Conservation (phyloP, 768 basidiomycete species). For the Russula vinacea region DNA sequence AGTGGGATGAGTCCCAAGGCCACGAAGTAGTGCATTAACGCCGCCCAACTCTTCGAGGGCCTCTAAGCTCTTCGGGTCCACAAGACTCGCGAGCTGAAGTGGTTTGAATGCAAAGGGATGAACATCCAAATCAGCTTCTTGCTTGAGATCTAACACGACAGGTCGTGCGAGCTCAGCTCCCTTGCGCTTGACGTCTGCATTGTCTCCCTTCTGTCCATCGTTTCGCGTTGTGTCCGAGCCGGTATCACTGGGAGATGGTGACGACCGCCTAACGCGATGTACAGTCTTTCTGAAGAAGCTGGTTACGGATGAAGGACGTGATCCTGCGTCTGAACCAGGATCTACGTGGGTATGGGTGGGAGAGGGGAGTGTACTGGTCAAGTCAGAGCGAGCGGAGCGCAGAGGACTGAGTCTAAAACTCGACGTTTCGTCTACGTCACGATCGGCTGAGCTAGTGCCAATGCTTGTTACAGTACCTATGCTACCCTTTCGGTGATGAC, state of each 20-base stretch:
- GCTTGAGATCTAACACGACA: slow-evolving; percentile 34
- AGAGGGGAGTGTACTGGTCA: slow-evolving; percentile 38
- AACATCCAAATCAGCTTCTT: slow-evolving; percentile 54
- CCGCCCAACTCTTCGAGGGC: slow-evolving; percentile 71
- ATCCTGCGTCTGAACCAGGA: slow-evolving; percentile 35
- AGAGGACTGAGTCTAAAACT: slow-evolving; percentile 29
- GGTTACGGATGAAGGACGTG: slow-evolving; percentile 33
- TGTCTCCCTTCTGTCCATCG: slow-evolving; percentile 32
- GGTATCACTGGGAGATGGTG: slow-evolving; percentile 29
- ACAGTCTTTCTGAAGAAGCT: slow-evolving; percentile 26
- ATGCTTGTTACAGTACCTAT: slow-evolving; percentile 52
- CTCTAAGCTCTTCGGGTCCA: slow-evolving; percentile 84
- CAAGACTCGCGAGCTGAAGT: slow-evolving; percentile 70
- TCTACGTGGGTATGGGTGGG: slow-evolving; percentile 43
- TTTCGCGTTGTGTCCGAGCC: slow-evolving; percentile 11
- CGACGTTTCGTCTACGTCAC: slow-evolving; percentile 29
- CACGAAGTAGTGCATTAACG: slow-evolving; percentile 55
- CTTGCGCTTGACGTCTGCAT: slow-evolving; percentile 21
- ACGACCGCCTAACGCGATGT: slow-evolving; percentile 14
- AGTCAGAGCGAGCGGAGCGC: slow-evolving; percentile 36
- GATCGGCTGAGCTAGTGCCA: slow-evolving; percentile 47
- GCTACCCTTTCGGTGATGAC: slow-evolving; percentile 56
- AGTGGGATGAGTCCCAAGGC: slow-evolving; percentile 65
- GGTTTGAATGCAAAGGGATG: slow-evolving; percentile 75
- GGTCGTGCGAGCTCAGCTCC: slow-evolving; percentile 30